Conservation (phyloP, 352 stramenopile species). For the Phytophthora meadii region DNA sequence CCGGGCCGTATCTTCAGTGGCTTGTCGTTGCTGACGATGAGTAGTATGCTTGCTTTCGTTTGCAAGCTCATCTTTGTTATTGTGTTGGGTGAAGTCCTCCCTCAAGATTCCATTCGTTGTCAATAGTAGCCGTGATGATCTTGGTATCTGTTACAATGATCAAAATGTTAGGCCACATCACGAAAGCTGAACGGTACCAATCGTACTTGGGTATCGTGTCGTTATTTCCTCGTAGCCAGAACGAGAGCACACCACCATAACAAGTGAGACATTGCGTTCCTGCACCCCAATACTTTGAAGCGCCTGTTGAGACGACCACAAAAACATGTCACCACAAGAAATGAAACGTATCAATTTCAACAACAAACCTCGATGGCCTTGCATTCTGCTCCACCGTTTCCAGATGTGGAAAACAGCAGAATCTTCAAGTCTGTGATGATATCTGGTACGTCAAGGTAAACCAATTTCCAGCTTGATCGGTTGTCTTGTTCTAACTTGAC, state of each 20-base stretch:
- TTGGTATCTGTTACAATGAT: neutral
- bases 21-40: too few species aligned
- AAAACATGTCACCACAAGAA: neutral
- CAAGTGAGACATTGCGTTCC: neutral
- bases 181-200: too few species aligned
- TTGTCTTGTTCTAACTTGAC: neutral
- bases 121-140: neutral
- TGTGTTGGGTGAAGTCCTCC: neutral
- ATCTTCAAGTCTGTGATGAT: neutral
- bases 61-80: too few species aligned
- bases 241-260: neutral
- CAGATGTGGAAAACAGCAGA: neutral
- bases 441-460: constrained; percentile 3
- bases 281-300: constrained; percentile 1
- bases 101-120: neutral
- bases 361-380: constrained; percentile 1
- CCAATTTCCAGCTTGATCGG: neutral
- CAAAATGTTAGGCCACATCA: neutral
- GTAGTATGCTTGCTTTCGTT: too few species aligned
- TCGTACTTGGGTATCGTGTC: constrained; percentile 1
- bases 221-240: neutral
- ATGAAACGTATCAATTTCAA: neutral
- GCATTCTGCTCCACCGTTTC: constrained; percentile 2
- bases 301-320: neutral
- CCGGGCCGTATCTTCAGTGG: too few species aligned